Conservation (phyloP, 2,329 filamentous ascomycete species). For the Gaeumannomyces tritici region DNA sequence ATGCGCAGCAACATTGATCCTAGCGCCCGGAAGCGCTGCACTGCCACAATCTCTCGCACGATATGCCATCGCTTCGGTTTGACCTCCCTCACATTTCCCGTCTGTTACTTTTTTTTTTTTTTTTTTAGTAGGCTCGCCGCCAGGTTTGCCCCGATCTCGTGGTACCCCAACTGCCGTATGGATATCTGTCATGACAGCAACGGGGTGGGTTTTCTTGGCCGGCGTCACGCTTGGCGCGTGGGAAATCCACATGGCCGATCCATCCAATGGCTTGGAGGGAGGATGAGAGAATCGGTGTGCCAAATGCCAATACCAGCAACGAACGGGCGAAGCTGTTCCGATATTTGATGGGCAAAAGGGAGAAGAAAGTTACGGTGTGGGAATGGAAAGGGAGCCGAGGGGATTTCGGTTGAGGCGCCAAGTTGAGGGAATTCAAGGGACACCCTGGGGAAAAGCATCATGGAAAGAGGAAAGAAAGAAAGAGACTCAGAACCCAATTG, state of each 20-base stretch:
- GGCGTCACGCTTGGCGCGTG: background rate
- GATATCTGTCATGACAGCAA: too few species aligned
- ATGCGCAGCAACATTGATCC: too few species aligned
- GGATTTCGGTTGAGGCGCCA: too few species aligned
- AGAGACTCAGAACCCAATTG: background rate
- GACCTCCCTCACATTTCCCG: too few species aligned
- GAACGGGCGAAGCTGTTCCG: background rate
- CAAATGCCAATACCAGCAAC: background rate
- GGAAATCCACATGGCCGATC: background rate
- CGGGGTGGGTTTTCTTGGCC: background rate
- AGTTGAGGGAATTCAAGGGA: background rate
- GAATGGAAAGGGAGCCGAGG: background rate
- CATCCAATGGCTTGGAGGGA: too few species aligned
- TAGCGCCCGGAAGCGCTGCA: too few species aligned
- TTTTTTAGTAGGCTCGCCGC: slow-evolving; percentile 9
- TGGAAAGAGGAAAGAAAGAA: background rate
- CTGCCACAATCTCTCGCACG: too few species aligned
- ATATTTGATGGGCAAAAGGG: background rate
- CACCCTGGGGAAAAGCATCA: background rate
- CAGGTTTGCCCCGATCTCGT: background rate
- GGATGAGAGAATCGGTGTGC: background rate
- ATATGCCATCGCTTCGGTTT: too few species aligned
- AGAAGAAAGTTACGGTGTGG: background rate
- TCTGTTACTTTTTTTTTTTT: background rate
- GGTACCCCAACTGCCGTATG: too few species aligned